Base-by-base conservation (phyloP, 306 rosid species). In the Oxytropis ochrocephala region DNA sequence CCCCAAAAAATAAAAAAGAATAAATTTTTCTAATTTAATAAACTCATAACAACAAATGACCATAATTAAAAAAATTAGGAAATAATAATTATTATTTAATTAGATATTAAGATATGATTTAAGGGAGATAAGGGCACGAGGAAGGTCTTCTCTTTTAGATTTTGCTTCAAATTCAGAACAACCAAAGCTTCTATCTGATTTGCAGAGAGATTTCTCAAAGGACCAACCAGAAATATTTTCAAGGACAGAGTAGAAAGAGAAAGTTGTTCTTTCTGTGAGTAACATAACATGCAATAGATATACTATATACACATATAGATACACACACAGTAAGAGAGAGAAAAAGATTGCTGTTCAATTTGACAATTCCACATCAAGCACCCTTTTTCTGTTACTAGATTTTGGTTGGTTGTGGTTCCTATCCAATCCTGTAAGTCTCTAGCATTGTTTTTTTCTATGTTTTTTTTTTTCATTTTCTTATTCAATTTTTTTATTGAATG, bases 161-260 rank as follows among this genome's bases (percentile, higher is more conserved):
- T 80, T 73, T 67, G 95, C 87, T 87, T 82, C 82, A 52, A 75
- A 60, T 75, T 77, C 80, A 66, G 72, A 81, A 58, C 56, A 77
- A 68, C 77, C 52, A 68, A 64, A 56, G 60, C 85, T 59, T 66
- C 74, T 76, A 69, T 71, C 80, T 88, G 87, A 88, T 85, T 85
- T 83, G 86, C 91, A 73, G 86, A 86, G 85, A 78, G 75, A 76
- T 79, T 81, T 87, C 82, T 81, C 69, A 80, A 78, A 76, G 79
- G 71, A 77, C 81, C 70, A 76, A 50, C 75, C 63, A 62, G 56
- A 38, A 38, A 27, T 21, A 72, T 18, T 21, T 21, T 21, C 44
- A 60, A 64, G 64, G 29, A 72, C 67, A 35, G 66, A 42, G 64
- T 55, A 21, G 41, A 41, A 43, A 72, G 52, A 35, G 58, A 21